Percentiles rank a stretch among this genome's conserved stretches.
Evolutionary conservation across 2,329 filamentous ascomycete species (phyloP).

Genomic region (Achaetomium macrosporum): DNA sequence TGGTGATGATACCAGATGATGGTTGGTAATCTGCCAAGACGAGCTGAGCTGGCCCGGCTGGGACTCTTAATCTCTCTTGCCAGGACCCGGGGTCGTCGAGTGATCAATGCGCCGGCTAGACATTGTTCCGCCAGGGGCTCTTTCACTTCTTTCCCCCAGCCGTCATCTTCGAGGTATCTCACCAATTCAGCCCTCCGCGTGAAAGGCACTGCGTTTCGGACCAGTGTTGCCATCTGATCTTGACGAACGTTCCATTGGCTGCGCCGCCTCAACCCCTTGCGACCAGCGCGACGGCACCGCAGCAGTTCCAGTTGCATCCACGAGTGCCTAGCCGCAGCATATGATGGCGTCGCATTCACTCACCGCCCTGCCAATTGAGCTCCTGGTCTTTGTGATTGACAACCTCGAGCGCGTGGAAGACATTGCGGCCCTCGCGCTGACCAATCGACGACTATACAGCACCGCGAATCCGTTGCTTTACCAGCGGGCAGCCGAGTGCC

Average conservation of each 20-base stretch:
- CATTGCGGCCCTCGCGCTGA: slow-evolving; percentile 24
- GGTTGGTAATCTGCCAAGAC: too few relatives aligned
- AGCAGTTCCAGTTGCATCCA: background rate
- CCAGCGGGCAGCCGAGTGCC: slow-evolving; percentile 17
- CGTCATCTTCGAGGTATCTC: background rate
- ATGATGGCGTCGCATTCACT: slow-evolving; percentile 9
- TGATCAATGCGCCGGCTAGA: slow-evolving; percentile 8
- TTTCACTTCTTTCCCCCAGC: background rate
- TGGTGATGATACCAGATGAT: background rate
- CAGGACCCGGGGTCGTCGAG: too few relatives aligned
- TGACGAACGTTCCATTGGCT: background rate
- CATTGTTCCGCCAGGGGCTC: slow-evolving; percentile 6
- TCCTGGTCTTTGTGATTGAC: slow-evolving; percentile 24
- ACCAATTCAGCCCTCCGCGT: background rate
- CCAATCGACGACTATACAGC: slow-evolving; percentile 22
- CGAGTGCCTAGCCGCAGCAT: background rate
- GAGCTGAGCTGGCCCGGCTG: too few relatives aligned
- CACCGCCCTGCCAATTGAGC: slow-evolving; percentile 24
- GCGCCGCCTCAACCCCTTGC: too few relatives aligned
- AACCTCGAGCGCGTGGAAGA: slow-evolving; percentile 22
- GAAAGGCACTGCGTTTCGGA: background rate
- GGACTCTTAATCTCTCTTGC: too few relatives aligned
- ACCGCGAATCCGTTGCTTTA: slow-evolving; percentile 25
- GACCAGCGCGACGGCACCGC: too few relatives aligned
- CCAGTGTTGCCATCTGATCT: background rate